These are phyloP conservation scores for Monilinia aucupariae DNA, from an alignment of 2,329 filamentous ascomycete species.

Conservation along the genomic window DNA sequence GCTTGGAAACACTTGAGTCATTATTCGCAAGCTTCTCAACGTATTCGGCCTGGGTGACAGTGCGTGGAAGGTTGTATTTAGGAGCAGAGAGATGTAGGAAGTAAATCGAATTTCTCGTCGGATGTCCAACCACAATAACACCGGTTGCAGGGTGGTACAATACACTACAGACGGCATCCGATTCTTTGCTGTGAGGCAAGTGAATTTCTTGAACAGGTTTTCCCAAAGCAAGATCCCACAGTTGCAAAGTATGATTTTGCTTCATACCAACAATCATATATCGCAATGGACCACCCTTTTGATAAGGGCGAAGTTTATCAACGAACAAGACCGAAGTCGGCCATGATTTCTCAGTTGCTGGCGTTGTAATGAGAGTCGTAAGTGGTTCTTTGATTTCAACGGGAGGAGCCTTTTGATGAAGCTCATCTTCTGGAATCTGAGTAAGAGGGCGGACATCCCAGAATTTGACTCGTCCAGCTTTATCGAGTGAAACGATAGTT, in stretches of 20 bases:
- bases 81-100: conserved; percentile 94
- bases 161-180: conserved; percentile 95
- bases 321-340: conserved; percentile 93
- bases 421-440: conserved; percentile 34
- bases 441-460: conserved; percentile 89
- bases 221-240: conserved; percentile 93
- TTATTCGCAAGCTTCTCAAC: conserved; percentile 71
- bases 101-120: conserved; percentile 94
- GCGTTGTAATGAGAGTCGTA: conserved; percentile 79
- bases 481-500: conserved; percentile 90
- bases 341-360: conserved; percentile 88
- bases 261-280: conserved; percentile 98
- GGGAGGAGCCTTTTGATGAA: conserved; percentile 31
- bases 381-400: conserved; percentile 81
- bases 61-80: conserved; percentile 74
- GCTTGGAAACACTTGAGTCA: conserved; percentile 68
- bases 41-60: conserved; percentile 82
- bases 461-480: conserved; percentile 93
- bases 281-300: conserved; percentile 80
- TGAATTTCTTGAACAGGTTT: conserved; percentile 97
- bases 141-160: conserved; percentile 88
- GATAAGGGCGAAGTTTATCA: conserved; percentile 90
- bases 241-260: conserved; percentile 96
- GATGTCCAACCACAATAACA: conserved; percentile 91
- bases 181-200: conserved; percentile 91